Evolutionary conservation across 2,329 filamentous ascomycete species (phyloP).

Genomic region (Ceratocystis cubensis): DNA sequence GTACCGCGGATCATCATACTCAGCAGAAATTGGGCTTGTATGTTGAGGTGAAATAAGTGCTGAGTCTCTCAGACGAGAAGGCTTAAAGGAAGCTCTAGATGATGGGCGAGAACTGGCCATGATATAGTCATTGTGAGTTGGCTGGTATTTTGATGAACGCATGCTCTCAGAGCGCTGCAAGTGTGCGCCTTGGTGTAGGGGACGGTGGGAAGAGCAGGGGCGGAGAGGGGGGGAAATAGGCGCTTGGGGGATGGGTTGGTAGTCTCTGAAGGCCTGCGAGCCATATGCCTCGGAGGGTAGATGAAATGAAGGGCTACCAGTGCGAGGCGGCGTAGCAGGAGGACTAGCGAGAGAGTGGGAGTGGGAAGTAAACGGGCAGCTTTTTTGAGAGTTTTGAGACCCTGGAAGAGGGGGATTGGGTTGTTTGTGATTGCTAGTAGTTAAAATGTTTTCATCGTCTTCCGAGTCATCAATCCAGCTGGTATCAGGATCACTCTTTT

Average conservation of each 20-base stretch:
- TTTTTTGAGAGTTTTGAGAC: not conserved
- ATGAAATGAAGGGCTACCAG: conserved; percentile 11
- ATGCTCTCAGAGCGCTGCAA: not conserved
- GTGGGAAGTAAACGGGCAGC: not conserved
- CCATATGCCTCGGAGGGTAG: not conserved
- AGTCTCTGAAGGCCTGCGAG: not conserved
- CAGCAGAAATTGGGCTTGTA: not conserved
- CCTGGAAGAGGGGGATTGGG: not conserved
- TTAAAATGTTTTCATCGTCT: conserved; percentile 26
- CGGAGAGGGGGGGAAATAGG: conserved; percentile 16
- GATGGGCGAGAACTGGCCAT: not conserved
- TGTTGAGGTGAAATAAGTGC: not conserved
- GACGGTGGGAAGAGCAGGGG: not conserved
- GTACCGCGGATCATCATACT: not conserved
- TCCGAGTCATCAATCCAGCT: conserved; percentile 33
- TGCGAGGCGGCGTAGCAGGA: conserved; percentile 13
- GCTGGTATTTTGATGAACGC: conserved; percentile 4
- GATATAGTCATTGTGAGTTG: not conserved
- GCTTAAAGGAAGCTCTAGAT: not conserved
- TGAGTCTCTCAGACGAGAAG: not conserved
- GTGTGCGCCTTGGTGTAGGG: not conserved
- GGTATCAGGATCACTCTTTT: conserved; percentile 23
- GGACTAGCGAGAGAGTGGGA: conserved; percentile 16
- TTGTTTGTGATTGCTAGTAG: conserved; percentile 4
- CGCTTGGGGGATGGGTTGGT: conserved; percentile 5